Evolutionary conservation across 2,329 filamentous ascomycete species (phyloP), one percentile per base, ranked within the genome.

Genomic region (Metarhizium brunneum): DNA sequence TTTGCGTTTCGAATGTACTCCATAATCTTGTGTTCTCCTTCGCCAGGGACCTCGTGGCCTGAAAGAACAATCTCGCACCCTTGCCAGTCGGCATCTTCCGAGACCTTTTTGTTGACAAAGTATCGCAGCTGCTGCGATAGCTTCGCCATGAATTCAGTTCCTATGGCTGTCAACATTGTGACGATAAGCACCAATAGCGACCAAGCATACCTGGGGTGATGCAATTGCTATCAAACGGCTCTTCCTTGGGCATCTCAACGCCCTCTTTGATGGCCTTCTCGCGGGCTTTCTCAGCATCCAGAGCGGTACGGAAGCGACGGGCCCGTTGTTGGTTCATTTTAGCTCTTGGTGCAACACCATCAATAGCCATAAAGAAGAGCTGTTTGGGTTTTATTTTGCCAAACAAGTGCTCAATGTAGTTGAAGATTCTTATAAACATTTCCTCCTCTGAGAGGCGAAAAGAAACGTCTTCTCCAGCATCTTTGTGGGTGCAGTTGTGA

Each of bases 241-340:
- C 90, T 68, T 97, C 92, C 67, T 94, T 94, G 35, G 94, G 94
- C 79, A 99, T 85, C 73, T 96, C 89, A 59, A 92, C 78, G 52
- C 95, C 95, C 66, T 96, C 89, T 52, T 77, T 79, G 58, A 97
- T 85, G 49, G 94, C 95, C 80, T 95, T 96, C 57, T 97, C 90
- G 70, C 90, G 87, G 57, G 92, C 91, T 63, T 83, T 82, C 71
- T 99, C 94, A 56, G 83, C 88, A 67, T 99, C 95, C 52, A 96
- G 77, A 45, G 94, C 94, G 29, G 94, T 97, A 66, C 94, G 84
- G 72, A 99, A 99, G 69, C 94, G 87, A 66, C 94, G 86, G 56
- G 94, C 88, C 64, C 94, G 90, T 75, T 99, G 94, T 73, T 99
- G 94, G 72, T 99, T 99, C 94, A 99, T 99, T 80, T 99, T 99